Conservation (phyloP, 208 protist species). For the Vickermania spadyakhi region DNA sequence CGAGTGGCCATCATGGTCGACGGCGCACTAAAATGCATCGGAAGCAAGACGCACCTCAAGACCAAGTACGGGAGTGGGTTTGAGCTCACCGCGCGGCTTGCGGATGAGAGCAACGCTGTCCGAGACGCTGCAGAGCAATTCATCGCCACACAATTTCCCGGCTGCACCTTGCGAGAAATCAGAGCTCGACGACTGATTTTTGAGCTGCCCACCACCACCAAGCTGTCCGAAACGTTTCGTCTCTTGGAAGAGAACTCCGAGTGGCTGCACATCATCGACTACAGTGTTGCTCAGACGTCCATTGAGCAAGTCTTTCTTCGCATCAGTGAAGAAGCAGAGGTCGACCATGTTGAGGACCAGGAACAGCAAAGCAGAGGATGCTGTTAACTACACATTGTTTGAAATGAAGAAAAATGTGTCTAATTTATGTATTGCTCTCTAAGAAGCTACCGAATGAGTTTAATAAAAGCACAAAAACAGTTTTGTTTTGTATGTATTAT, state of each 20-base stretch:
- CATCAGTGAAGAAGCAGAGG: slow-evolving; percentile 76
- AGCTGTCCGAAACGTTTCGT: slow-evolving; percentile 26
- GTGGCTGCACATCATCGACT: slow-evolving; percentile 36
- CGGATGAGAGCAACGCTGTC: too few relatives aligned
- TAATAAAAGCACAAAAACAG: too few relatives aligned
- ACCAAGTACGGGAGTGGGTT: too few relatives aligned
- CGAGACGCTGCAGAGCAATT: slow-evolving; percentile 16
- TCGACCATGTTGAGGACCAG: too few relatives aligned
- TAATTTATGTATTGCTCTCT: too few relatives aligned
- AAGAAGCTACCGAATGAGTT: too few relatives aligned
- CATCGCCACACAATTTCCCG: slow-evolving; percentile 22
- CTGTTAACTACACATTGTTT: too few relatives aligned
- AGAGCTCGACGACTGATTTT: slow-evolving; percentile 33
- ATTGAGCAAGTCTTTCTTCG: slow-evolving; percentile 73
- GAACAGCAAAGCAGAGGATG: too few relatives aligned
- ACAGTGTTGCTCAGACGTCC: slow-evolving; percentile 69
- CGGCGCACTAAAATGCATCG: slow-evolving; percentile 59
- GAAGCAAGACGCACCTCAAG: too few relatives aligned
- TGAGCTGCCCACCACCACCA: slow-evolving; percentile 18
- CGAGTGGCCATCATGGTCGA: slow-evolving; percentile 81
- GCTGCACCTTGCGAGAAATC: slow-evolving; percentile 20
- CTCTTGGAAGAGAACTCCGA: slow-evolving; percentile 23
- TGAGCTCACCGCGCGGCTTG: too few relatives aligned
- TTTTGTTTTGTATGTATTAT: too few relatives aligned
- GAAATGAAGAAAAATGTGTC: too few relatives aligned